These are phyloP conservation scores for Candida ipomoeae DNA, from an alignment of 805 yeast species.

Conservation along the genomic window DNA sequence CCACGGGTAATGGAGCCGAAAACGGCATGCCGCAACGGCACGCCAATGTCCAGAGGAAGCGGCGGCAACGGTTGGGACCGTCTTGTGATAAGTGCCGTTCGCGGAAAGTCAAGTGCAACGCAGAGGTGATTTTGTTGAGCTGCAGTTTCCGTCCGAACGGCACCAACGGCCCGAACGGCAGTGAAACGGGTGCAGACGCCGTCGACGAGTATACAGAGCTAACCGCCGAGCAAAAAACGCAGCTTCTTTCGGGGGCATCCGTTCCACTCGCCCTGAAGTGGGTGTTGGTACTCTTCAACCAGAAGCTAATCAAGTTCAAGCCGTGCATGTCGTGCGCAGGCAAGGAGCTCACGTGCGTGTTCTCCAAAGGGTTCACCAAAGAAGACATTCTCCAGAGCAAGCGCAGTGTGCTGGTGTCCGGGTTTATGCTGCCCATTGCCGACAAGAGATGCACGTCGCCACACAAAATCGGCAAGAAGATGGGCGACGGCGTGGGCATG, in stretches of 20 bases:
- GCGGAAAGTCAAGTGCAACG: slow-evolving; percentile 71
- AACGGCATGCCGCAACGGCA: not conserved
- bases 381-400: slow-evolving; percentile 48
- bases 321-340: slow-evolving; percentile 54
- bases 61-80: slow-evolving; percentile 69
- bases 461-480: slow-evolving; percentile 16
- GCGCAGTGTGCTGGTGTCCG: slow-evolving; percentile 11
- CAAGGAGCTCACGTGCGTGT: slow-evolving; percentile 46
- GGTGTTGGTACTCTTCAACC: slow-evolving; percentile 21
- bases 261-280: slow-evolving; percentile 15
- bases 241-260: slow-evolving; percentile 13
- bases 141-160: slow-evolving; percentile 8
- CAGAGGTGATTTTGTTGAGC: slow-evolving; percentile 47
- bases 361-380: slow-evolving; percentile 64
- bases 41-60: slow-evolving; percentile 17
- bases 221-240: slow-evolving; percentile 9
- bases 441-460: slow-evolving; percentile 6
- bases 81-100: slow-evolving; percentile 69
- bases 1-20: not conserved
- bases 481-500: not conserved
- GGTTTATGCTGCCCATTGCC: not conserved
- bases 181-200: not conserved
- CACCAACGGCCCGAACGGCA: no score
- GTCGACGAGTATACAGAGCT: slow-evolving; percentile 11
- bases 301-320: slow-evolving; percentile 45